Evolutionary conservation across 140 eudicot genomes (phyloP), one percentile per base, ranked within the genome.

Genomic region (Anethum foeniculum): DNA sequence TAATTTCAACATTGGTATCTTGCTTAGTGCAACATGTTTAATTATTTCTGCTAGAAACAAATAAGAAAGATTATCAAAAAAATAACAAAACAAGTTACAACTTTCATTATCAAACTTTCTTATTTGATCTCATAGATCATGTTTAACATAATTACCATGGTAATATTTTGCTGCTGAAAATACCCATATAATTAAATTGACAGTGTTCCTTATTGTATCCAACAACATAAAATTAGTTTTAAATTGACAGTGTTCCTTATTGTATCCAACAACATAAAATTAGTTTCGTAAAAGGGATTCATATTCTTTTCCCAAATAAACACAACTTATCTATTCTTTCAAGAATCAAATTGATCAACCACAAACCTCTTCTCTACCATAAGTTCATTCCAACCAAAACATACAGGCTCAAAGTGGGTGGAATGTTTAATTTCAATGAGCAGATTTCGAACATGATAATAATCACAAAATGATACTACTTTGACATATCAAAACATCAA

Each of bases 401-500:
- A 58, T 2, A 23, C 34, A 60, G 34, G 69, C 6, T n/a, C 30
- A 5, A 25, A 60, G 32, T 25, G 27, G 14, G 8, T 39, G 36
- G 76, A 3, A 73, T 2, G 2, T 21, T 73, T 3, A 49, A 43
- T 47, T 47, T 46, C 60, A 46, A 7, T 46, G 0, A 11, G 39
- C 62, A 21, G 34, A 46, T 23, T 6, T 25, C 5, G 7, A 47
- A 52, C 11, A 46, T 4, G 79, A 44, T 15, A 75, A 25, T 27
- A 75, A 75, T 25, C 52, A 75, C 41, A 12, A 46, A 18, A 32
- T 0, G 19, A 2, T 25, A 28, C 58, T 46, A 18, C 39, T 46
- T 46, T 47, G 25, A 75, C 36, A 46, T 25, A 75, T 75, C 27
- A 46, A 46, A 75, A 47, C 43, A 46, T 58, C 79, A 46, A 75